Evolutionary conservation across 768 basidiomycete species (phyloP).

Genomic region (Agaricus blazei): DNA sequence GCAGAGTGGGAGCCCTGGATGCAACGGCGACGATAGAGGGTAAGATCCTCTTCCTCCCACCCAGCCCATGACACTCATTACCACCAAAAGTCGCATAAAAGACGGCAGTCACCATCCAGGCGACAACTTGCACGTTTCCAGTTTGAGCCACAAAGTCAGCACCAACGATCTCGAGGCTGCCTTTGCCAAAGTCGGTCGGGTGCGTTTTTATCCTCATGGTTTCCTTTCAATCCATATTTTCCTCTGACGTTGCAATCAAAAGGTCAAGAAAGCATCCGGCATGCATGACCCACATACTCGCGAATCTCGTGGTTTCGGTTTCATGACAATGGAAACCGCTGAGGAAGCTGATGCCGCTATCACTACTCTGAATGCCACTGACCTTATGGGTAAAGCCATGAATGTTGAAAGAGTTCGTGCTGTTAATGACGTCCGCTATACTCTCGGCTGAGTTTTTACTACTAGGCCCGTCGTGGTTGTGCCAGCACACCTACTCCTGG

Average conservation of each 20-base stretch:
- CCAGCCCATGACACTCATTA: conserved; percentile 11
- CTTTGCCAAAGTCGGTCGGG: conserved; percentile 78
- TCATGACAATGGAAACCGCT: conserved; percentile 63
- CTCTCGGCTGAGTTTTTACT: background rate
- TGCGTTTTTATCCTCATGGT: conserved; percentile 13
- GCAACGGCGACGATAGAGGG: conserved; percentile 49
- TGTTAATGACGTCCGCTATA: background rate
- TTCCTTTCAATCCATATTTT: conserved; percentile 2
- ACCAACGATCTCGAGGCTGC: conserved; percentile 83
- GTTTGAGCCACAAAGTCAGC: conserved; percentile 55
- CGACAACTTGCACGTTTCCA: conserved; percentile 61
- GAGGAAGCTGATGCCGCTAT: conserved; percentile 95
- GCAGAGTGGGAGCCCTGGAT: conserved; percentile 72
- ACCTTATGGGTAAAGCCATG: conserved; percentile 82
- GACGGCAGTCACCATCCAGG: conserved; percentile 62
- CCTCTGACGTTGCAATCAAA: background rate
- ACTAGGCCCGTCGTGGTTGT: conserved; percentile 81
- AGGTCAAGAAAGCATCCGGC: conserved; percentile 72
- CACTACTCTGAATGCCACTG: conserved; percentile 75
- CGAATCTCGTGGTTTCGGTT: conserved; percentile 70
- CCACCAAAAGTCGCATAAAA: conserved; percentile 25
- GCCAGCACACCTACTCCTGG: conserved; percentile 93
- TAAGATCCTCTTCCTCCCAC: too few species aligned
- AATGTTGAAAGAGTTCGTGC: conserved; percentile 78
- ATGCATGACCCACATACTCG: conserved; percentile 71